Evolutionary conservation across 2,329 filamentous ascomycete species (phyloP), one percentile per base, ranked within the genome.

Genomic region (Annulohypoxylon truncatum): DNA sequence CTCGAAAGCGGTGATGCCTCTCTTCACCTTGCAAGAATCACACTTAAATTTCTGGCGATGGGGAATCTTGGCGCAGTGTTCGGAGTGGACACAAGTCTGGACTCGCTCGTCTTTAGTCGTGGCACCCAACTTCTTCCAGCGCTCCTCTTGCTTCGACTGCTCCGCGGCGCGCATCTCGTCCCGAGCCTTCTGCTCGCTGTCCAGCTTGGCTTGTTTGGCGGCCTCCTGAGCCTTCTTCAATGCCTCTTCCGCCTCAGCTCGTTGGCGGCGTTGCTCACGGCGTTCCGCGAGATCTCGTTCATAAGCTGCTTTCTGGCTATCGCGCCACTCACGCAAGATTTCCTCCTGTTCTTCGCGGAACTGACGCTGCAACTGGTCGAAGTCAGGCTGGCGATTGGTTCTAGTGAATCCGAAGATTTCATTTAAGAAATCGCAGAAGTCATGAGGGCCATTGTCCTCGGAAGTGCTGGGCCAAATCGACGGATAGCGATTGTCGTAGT

Each of bases 31-130:
- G 40, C 73, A 74, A 2, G 64, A 47, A 1, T 48, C 55, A 46
- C 73, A 74, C 59, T 70, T 73, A 66, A 75, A 62, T 61, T 74
- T 74, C 63, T 71, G 67, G 2, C 40, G 38, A 46, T 70, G 69
- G 1, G 38, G 50, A 3, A 62, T 57, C 66, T 73, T 75, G 28
- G 12, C 24, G 56, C 72, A 75, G 48, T 67, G 67, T 0, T 63
- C 55, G 0, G 73, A 74, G 44, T 75, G 72, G 2, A 75, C 69
- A 58, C 72, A 75, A 28, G 58, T 31, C 4, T 12, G 7, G 0
- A 67, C n/a, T 22, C 61, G 66, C 28, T 74, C 69, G 4, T 72
- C 68, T 38, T 66, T 62, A 24, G 67, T 70, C 9, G 50, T 20
- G 3, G 71, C 66, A 1, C 52, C 51, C 1, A 56, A 12, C 13